Evolutionary conservation across 1,284 basidiomycete species (phyloP).

Genomic region (Ustilago lituana): DNA sequence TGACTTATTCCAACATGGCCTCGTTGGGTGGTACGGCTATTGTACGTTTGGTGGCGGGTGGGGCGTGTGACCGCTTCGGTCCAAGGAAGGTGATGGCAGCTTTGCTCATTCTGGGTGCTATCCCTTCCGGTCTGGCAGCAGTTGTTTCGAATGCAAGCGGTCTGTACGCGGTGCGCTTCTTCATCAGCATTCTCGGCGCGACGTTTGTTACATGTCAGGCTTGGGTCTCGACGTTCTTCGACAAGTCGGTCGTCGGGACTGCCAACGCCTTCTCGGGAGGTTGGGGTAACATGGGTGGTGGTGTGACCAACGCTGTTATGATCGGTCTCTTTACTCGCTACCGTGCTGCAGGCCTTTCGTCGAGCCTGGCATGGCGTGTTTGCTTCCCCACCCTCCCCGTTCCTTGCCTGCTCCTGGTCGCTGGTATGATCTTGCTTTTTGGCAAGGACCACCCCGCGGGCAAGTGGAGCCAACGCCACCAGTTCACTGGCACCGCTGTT

Average conservation of each 20-base stretch:
- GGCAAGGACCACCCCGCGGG: conserved; percentile 75
- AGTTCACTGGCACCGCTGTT: conserved; percentile 68
- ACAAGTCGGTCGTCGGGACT: conserved; percentile 73
- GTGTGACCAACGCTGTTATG: conserved; percentile 73
- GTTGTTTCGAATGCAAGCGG: conserved; percentile 70
- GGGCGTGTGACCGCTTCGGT: conserved; percentile 71
- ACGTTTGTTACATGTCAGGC: conserved; percentile 73
- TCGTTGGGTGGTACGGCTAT: conserved; percentile 72
- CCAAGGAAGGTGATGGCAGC: conserved; percentile 75
- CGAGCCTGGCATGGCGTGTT: conserved; percentile 73
- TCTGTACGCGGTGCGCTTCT: conserved; percentile 72
- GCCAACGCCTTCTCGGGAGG: conserved; percentile 62
- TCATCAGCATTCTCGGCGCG: conserved; percentile 73
- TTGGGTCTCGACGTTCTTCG: conserved; percentile 75
- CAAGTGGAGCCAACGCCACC: conserved; percentile 73
- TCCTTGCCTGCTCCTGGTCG: conserved; percentile 72
- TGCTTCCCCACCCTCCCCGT: conserved; percentile 74
- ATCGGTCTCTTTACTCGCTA: conserved; percentile 72
- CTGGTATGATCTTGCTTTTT: conserved; percentile 70
- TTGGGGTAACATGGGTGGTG: conserved; percentile 70
- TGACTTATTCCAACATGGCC: conserved; percentile 74
- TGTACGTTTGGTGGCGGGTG: conserved; percentile 73
- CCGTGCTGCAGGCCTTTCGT: conserved; percentile 68
- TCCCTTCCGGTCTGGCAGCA: conserved; percentile 75
- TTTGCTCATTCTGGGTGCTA: conserved; percentile 73